phyloP scores from a whole-genome alignment of 2,329 filamentous ascomycete genomes.

The Nigrograna mackinnonii region DNA sequence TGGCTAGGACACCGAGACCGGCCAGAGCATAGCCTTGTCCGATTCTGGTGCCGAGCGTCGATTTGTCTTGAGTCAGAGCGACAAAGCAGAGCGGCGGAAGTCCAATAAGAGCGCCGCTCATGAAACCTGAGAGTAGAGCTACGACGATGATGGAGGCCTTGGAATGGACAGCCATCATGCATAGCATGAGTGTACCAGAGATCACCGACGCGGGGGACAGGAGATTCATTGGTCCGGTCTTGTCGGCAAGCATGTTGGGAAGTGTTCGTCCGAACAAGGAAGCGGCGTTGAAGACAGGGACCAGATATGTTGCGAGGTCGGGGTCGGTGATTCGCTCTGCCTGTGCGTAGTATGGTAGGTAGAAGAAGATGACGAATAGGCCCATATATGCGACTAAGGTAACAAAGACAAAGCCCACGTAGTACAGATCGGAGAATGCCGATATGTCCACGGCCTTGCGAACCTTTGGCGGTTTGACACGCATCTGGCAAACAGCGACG shows the following conservation, averaged over 20 bases:
- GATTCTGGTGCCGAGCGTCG: conserved; percentile 48
- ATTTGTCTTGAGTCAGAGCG: conserved; percentile 44
- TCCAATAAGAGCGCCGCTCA: conserved; percentile 67
- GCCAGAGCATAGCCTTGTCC: conserved; percentile 42
- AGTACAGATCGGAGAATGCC: conserved; percentile 45
- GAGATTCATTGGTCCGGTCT: conserved; percentile 53
- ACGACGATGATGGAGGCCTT: conserved; percentile 38
- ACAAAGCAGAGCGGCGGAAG: conserved; percentile 58
- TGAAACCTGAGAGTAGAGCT: conserved; percentile 57
- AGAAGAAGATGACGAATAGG: conserved; percentile 45
- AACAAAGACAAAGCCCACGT: conserved; percentile 37
- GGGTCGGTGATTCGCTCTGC: conserved; percentile 80
- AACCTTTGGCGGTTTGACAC: conserved; percentile 38
- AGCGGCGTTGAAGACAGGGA: conserved; percentile 50
- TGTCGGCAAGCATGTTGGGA: conserved; percentile 54
- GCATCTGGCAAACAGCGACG: conserved; percentile 30
- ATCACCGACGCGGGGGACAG: conserved; percentile 53
- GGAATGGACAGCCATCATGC: conserved; percentile 59
- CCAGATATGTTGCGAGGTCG: conserved; percentile 60
- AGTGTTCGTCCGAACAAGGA: conserved; percentile 56
- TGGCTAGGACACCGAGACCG: conserved; percentile 36
- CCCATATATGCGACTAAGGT: conserved; percentile 45
- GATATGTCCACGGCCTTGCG: conserved; percentile 43
- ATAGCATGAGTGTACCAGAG: conserved; percentile 46
- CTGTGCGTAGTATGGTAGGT: conserved; percentile 48